These are phyloP conservation scores for Neonectria magnoliae DNA, from an alignment of 2,329 filamentous ascomycete species.

Conservation along the genomic window DNA sequence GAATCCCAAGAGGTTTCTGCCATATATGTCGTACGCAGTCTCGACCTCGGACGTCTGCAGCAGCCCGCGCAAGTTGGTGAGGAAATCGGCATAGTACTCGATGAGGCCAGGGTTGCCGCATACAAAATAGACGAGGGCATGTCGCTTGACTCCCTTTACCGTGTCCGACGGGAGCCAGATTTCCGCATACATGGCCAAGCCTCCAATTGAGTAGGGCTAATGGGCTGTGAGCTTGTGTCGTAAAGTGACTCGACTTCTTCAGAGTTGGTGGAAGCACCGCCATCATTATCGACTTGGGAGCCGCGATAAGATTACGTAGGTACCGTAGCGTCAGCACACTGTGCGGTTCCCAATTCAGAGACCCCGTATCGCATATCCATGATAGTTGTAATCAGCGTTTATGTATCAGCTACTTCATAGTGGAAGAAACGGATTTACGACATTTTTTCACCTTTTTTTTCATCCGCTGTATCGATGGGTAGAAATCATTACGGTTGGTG, in stretches of 20 bases:
- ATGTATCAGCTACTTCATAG: not conserved
- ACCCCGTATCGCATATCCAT: not conserved
- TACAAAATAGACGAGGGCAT: constrained; percentile 74
- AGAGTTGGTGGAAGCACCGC: not conserved
- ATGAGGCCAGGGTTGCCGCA: constrained; percentile 82
- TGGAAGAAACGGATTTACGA: not conserved
- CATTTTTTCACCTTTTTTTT: too few species aligned
- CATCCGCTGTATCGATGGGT: not conserved
- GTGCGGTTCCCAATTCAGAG: not conserved
- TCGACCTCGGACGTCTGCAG: constrained; percentile 56
- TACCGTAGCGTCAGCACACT: not conserved
- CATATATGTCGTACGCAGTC: constrained; percentile 64
- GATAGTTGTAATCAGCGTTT: not conserved
- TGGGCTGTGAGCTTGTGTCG: not conserved
- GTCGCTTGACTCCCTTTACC: constrained; percentile 33
- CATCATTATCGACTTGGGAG: not conserved
- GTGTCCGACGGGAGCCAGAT: constrained; percentile 45
- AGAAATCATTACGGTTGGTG: not conserved
- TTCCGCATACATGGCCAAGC: constrained; percentile 34
- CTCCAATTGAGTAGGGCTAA: not conserved
- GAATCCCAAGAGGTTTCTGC: constrained; percentile 68
- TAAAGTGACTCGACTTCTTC: not conserved
- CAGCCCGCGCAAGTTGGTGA: constrained; percentile 64
- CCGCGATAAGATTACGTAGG: not conserved
- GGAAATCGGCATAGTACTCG: constrained; percentile 76